Base-by-base conservation (phyloP, 345 rosid species). In the Streptanthus diversifolius region DNA sequence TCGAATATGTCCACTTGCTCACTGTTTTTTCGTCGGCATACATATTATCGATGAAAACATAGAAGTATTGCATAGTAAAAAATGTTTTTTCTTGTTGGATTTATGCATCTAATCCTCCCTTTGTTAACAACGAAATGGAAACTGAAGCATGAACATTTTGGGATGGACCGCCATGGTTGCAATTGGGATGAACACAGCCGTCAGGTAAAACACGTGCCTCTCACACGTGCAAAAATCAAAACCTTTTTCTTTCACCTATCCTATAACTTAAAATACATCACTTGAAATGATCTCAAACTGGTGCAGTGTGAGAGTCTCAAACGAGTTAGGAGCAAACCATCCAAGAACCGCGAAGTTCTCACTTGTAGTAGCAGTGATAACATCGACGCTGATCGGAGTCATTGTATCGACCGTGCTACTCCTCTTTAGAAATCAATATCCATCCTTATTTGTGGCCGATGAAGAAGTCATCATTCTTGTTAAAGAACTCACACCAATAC, bases 141-240 rank as follows among this genome's bases (percentile, higher is more conserved):
- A 57, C 17, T 60, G 79, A 70, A 84, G 88, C 72, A 80, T 80
- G 82, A 84, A 93, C 78, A 84, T 93, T n/a, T 29, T 93, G 80
- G 97, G 96, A 9, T 93, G 98, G 98, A 67, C 93, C 0, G 32
- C 87, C n/a, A 93, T 93, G 97, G 77, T 84, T 21, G 83, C 93
- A 4, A 1, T 88, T 7, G 98, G 98, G 62, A 87, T 88, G 83
- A 90, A 92, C 78, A 85, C 95, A 37, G 95, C 98, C 17, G 83
- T 87, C 53, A 90, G 97, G 97, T 88, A 56, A 62, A 52, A 24
- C 17, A 19, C 63, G 29, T 58, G 10, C 5, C 14, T 35, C 33
- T 12, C 17, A 51, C 21, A 57, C 41, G 14, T 59, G 48, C 49
- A 32, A n/a, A 54, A 21, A 9, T 51, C 59, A 5, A 37, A 41